phyloP scores from a whole-genome alignment of 2,329 filamentous ascomycete genomes.

The Colletotrichum cuscutae region DNA sequence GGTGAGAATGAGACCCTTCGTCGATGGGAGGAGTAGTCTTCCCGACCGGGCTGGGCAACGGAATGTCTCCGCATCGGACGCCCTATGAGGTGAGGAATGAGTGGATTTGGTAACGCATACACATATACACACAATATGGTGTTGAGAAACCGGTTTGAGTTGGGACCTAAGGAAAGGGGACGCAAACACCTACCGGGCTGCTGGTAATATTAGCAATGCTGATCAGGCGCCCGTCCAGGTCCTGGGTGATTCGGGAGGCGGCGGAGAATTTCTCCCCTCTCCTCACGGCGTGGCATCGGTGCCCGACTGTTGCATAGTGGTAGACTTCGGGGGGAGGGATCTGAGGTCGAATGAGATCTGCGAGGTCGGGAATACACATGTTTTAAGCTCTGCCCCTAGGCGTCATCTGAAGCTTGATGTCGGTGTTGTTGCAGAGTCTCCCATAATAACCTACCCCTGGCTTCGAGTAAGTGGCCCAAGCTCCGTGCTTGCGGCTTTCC shows the following conservation, averaged over 20 bases:
- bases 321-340: slow-evolving; percentile 5
- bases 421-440: slow-evolving; percentile 12
- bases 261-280: slow-evolving; percentile 7
- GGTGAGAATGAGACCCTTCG: slow-evolving; percentile 31
- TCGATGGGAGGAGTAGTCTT: slow-evolving; percentile 24
- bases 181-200: neutral
- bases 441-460: neutral
- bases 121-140: neutral
- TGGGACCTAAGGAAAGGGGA: neutral
- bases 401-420: slow-evolving; percentile 31
- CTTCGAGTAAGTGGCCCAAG: slow-evolving; percentile 20
- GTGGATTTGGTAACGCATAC: neutral
- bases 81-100: neutral
- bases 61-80: slow-evolving; percentile 30
- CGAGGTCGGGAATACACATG: slow-evolving; percentile 9
- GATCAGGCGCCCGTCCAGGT: neutral
- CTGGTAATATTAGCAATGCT: neutral
- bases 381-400: slow-evolving; percentile 26
- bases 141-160: neutral
- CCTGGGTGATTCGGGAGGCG: neutral
- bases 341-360: slow-evolving; percentile 17
- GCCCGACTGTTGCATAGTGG: neutral
- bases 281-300: slow-evolving; percentile 7
- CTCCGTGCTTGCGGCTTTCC: slow-evolving; percentile 4
- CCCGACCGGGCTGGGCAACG: slow-evolving; percentile 26